Conservation (phyloP, 2,329 filamentous ascomycete species). For the Aaosphaeria arxii region DNA sequence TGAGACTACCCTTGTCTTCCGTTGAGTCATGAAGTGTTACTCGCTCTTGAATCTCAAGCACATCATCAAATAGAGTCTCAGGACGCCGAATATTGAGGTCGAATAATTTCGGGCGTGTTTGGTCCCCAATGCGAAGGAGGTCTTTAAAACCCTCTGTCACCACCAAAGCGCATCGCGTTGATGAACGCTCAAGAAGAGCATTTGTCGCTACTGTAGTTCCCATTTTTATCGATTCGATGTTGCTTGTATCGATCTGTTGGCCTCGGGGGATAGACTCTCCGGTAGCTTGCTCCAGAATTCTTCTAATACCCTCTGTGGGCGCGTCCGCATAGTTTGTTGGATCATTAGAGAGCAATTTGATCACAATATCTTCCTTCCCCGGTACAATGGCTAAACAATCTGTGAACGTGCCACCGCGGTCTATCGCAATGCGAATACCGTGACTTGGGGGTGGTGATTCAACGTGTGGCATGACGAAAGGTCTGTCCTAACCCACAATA, state of each 20-base stretch:
- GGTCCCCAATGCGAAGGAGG: constrained; percentile 20
- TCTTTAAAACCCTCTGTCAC: constrained; percentile 10
- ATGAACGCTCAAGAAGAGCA: constrained; percentile 18
- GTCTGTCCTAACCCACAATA: too few relatives aligned
- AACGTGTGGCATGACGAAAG: too few relatives aligned
- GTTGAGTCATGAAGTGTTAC: constrained; percentile 19
- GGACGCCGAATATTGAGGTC: constrained; percentile 19
- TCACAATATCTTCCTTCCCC: constrained; percentile 16
- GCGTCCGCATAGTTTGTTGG: constrained; percentile 29
- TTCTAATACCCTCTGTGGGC: constrained; percentile 30
- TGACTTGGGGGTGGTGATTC: too few relatives aligned
- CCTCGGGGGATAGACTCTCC: constrained; percentile 14
- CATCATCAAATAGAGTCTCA: constrained; percentile 15
- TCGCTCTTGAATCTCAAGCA: constrained; percentile 19
- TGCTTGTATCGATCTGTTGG: constrained; percentile 14
- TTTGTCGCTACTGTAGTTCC: constrained; percentile 24
- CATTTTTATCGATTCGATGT: constrained; percentile 17
- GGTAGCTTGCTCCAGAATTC: constrained; percentile 21
- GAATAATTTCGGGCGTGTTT: constrained; percentile 21
- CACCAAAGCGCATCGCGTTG: constrained; percentile 1
- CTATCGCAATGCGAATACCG: constrained; percentile 14
- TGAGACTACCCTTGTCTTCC: constrained; percentile 10
- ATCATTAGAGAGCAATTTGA: constrained; percentile 29
- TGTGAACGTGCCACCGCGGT: constrained; percentile 26
- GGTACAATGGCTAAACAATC: constrained; percentile 10